Percentiles rank a stretch among this genome's conserved stretches.
Conservation (phyloP, 805 yeast genomes). For the Monosporozyma solicola region DNA sequence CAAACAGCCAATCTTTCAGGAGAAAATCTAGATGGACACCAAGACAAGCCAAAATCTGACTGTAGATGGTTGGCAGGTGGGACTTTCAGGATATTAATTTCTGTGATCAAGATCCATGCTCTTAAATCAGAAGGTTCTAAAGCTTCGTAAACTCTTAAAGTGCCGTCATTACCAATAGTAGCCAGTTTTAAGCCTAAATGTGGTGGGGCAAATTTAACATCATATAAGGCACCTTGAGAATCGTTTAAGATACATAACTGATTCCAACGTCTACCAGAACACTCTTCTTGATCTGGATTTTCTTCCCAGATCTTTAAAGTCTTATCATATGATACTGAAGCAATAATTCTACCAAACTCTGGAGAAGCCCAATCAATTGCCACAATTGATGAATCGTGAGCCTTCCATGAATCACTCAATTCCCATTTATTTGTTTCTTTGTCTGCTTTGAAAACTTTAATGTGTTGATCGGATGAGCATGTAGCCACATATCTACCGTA, state of each 20-base stretch:
- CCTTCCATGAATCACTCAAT: constrained; percentile 84
- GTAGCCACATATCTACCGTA: constrained; percentile 91
- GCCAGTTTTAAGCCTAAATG: constrained; percentile 77
- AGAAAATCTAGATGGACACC: constrained; percentile 85
- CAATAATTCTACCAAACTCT: constrained; percentile 78
- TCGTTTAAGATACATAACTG: constrained; percentile 72
- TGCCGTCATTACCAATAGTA: constrained; percentile 84
- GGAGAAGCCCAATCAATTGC: constrained; percentile 91
- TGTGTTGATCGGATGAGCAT: constrained; percentile 88
- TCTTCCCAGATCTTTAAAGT: constrained; percentile 90
- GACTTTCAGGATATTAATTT: constrained; percentile 52
- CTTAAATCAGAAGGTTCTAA: constrained; percentile 81
- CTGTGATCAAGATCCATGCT: constrained; percentile 72
- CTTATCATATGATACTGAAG: constrained; percentile 84
- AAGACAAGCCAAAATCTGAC: constrained; percentile 73
- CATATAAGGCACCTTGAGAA: constrained; percentile 80
- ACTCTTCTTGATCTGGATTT: constrained; percentile 62
- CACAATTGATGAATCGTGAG: constrained; percentile 84
- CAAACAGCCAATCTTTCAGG: constrained; percentile 75
- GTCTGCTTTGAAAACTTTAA: constrained; percentile 78
- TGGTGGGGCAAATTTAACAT: constrained; percentile 81
- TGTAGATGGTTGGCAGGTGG: constrained; percentile 78
- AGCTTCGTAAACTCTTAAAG: constrained; percentile 76
- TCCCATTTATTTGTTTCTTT: constrained; percentile 59
- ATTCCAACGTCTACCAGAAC: constrained; percentile 80